phyloP scores from a whole-genome alignment of 495 filamentous ascomycete genomes.

The Penicillium simplicissimum region DNA sequence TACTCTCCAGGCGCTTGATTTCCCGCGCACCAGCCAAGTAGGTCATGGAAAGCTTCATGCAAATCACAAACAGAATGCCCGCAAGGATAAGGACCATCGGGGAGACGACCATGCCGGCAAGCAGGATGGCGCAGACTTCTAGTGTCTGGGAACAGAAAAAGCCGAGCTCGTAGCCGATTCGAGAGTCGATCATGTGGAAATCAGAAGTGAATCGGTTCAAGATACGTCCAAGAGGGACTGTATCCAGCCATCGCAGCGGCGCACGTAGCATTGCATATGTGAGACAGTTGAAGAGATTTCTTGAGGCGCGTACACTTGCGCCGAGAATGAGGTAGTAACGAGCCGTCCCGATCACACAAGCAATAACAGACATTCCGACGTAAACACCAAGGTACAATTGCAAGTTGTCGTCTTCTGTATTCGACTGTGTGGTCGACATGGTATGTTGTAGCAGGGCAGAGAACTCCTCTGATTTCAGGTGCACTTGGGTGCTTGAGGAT shows the following conservation, averaged over 20 bases:
- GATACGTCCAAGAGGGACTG: conserved; percentile 74
- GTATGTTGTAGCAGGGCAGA: conserved; percentile 22
- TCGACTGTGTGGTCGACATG: conserved; percentile 11
- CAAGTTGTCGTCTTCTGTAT: conserved; percentile 31
- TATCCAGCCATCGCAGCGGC: conserved; percentile 78
- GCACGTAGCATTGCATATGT: conserved; percentile 66
- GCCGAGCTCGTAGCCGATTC: conserved; percentile 58
- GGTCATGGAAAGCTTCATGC: conserved; percentile 53
- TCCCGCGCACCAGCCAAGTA: conserved; percentile 74
- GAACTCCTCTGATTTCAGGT: conserved; percentile 25
- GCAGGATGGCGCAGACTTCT: conserved; percentile 33
- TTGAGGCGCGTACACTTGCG: conserved; percentile 58
- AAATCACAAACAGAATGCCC: conserved; percentile 39
- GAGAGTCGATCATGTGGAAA: conserved; percentile 69
- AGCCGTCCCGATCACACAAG: conserved; percentile 56
- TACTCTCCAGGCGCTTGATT: conserved; percentile 73
- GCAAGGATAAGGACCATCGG: conserved; percentile 35
- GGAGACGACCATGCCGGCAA: conserved; percentile 36
- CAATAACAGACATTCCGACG: conserved; percentile 55
- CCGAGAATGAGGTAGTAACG: conserved; percentile 60
- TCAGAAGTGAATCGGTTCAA: conserved; percentile 81
- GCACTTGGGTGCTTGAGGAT: conserved; percentile 23
- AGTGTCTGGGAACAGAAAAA: conserved; percentile 52
- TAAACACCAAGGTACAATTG: conserved; percentile 70
- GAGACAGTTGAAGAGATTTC: conserved; percentile 62